Evolutionary conservation across 345 rosid species (phyloP).

Genomic region (thale cress (Arabidopsis thaliana)): TAIR10.1 NC_003071.7:9992001-9992500

Average conservation of each 20-base stretch:
- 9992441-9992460: background rate
- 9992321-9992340: too few species aligned
- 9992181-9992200: too few species aligned
- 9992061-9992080: background rate
- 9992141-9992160: background rate
- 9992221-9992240: background rate
- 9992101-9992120: background rate
- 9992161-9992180: background rate
- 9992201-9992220: too few species aligned
- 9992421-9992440: background rate
- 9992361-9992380: background rate
- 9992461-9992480: conserved; percentile 10
- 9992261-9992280: too few species aligned
- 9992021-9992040: background rate
- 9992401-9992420: background rate
- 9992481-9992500: conserved; percentile 13
- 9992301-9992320: too few species aligned
- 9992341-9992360: too few species aligned
- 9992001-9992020: background rate
- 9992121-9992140: background rate
- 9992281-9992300: too few species aligned
- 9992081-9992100: background rate
- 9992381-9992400: background rate
- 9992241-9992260: too few species aligned
- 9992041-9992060: background rate